Evolutionary conservation across 1,284 basidiomycete species (phyloP).

Genomic region (Leccinum fuscescens): DNA sequence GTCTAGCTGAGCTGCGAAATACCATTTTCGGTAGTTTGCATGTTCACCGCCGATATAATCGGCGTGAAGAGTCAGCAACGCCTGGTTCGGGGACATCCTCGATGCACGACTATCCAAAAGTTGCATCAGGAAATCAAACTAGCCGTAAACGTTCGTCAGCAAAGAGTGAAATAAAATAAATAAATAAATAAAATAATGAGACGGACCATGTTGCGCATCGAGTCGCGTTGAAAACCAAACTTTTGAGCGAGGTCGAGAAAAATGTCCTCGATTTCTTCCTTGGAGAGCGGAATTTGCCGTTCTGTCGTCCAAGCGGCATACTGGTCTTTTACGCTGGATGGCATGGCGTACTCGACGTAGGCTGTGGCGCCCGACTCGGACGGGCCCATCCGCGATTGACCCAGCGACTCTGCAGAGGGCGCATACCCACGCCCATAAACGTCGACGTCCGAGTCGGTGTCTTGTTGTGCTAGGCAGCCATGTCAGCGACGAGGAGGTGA

Average conservation of each 20-base stretch:
- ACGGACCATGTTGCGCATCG: slow-evolving; percentile 85
- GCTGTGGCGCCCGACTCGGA: slow-evolving; percentile 61
- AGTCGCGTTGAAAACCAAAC: slow-evolving; percentile 96
- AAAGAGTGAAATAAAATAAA: slow-evolving; percentile 2
- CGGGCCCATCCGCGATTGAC: slow-evolving; percentile 53
- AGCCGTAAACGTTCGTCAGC: slow-evolving; percentile 7
- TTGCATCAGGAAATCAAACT: slow-evolving; percentile 99
- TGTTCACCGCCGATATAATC: slow-evolving; percentile 99
- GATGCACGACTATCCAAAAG: slow-evolving; percentile 93
- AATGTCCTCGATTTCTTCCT: slow-evolving; percentile 99
- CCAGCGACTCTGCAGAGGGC: slow-evolving; percentile 71
- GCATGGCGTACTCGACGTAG: slow-evolving; percentile 52
- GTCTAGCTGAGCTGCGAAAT: slow-evolving; percentile 98
- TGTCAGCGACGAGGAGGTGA: slow-evolving; percentile 13
- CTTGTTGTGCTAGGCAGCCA: slow-evolving; percentile 49
- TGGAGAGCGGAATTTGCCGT: slow-evolving; percentile 91
- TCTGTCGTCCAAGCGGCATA: slow-evolving; percentile 94
- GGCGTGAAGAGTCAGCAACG: slow-evolving; percentile 91
- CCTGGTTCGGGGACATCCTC: slow-evolving; percentile 97
- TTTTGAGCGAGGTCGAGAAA: slow-evolving; percentile 98
- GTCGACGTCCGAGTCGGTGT: slow-evolving; percentile 76
- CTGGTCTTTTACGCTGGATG: slow-evolving; percentile 62
- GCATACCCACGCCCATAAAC: slow-evolving; percentile 65
- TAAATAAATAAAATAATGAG: neutral
- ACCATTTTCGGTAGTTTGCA: slow-evolving; percentile 98